Evolutionary conservation across 2,329 filamentous ascomycete species (phyloP).

Genomic region (Cladosporium sp.): DNA sequence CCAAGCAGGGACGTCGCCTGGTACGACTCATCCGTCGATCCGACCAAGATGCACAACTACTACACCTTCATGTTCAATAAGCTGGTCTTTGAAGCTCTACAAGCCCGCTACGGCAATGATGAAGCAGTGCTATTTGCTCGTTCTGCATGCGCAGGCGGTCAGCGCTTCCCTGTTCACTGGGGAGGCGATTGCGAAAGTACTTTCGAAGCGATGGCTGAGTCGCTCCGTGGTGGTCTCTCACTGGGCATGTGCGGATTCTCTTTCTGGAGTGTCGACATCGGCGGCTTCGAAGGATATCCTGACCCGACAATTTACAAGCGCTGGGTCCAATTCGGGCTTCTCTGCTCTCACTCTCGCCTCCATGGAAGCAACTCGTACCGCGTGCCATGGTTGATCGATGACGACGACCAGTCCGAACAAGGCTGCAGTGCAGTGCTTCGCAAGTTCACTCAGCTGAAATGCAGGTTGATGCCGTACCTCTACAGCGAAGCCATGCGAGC

Average conservation of each 20-base stretch:
- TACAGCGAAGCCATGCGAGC: slow-evolving; percentile 50
- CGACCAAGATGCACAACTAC: slow-evolving; percentile 70
- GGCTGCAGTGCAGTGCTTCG: slow-evolving; percentile 52
- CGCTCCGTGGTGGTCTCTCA: slow-evolving; percentile 60
- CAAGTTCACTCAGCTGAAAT: slow-evolving; percentile 51
- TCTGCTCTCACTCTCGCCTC: slow-evolving; percentile 66
- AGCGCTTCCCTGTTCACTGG: slow-evolving; percentile 66
- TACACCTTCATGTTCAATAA: slow-evolving; percentile 72
- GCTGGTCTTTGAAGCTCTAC: slow-evolving; percentile 62
- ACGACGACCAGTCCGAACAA: slow-evolving; percentile 50
- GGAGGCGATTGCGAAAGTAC: slow-evolving; percentile 73
- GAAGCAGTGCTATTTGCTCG: slow-evolving; percentile 65
- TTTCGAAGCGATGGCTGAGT: slow-evolving; percentile 69
- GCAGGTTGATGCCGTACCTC: slow-evolving; percentile 56
- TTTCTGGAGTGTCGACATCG: slow-evolving; percentile 68
- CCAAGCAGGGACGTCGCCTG: slow-evolving; percentile 63
- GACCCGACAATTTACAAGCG: slow-evolving; percentile 65
- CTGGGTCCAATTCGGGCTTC: slow-evolving; percentile 71
- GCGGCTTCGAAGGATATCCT: slow-evolving; percentile 66
- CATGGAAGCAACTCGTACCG: slow-evolving; percentile 68
- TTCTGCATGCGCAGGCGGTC: slow-evolving; percentile 62
- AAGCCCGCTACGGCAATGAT: slow-evolving; percentile 47
- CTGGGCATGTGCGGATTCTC: slow-evolving; percentile 62
- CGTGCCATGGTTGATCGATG: slow-evolving; percentile 69
- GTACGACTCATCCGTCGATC: slow-evolving; percentile 57